Evolutionary conservation across 805 yeast species (phyloP).

Genomic region (Limtongia smithiae): DNA sequence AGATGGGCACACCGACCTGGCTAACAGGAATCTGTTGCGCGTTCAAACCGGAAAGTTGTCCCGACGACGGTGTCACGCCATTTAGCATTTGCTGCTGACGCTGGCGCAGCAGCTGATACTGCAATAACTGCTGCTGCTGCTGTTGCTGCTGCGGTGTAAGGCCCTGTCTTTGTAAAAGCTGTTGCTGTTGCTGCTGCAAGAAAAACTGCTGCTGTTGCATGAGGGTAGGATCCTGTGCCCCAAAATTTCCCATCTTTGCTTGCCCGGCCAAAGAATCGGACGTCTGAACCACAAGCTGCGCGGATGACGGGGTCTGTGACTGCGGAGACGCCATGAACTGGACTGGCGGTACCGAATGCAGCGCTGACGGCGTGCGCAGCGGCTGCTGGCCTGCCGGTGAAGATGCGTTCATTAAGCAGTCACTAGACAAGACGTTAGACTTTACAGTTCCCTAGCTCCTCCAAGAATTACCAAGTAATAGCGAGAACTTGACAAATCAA

Average conservation of each 20-base stretch:
- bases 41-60: not conserved
- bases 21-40: constrained; percentile 7
- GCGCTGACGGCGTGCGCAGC: not conserved
- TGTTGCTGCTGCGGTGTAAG: constrained; percentile 3
- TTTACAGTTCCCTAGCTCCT: no score
- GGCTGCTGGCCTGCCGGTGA: not conserved
- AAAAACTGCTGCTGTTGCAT: constrained; percentile 11
- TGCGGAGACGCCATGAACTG: constrained; percentile 16
- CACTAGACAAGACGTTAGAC: no score
- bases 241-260: not conserved
- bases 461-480: no score
- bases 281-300: constrained; percentile 2
- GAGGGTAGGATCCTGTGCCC: not conserved
- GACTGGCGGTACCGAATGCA: not conserved
- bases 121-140: constrained; percentile 3
- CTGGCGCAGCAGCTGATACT: constrained; percentile 10
- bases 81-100: constrained; percentile 16
- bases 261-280: constrained; percentile 1
- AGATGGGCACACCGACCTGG: constrained; percentile 1
- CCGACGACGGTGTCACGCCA: constrained; percentile 2
- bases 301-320: constrained; percentile 7
- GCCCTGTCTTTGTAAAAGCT: constrained; percentile 1
- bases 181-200: constrained; percentile 11
- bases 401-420: no score
- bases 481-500: no score